Evolutionary conservation across 495 filamentous ascomycete genomes (phyloP), one percentile per base, ranked within the genome.

Genomic region (Aspergillus bridgeri): DNA sequence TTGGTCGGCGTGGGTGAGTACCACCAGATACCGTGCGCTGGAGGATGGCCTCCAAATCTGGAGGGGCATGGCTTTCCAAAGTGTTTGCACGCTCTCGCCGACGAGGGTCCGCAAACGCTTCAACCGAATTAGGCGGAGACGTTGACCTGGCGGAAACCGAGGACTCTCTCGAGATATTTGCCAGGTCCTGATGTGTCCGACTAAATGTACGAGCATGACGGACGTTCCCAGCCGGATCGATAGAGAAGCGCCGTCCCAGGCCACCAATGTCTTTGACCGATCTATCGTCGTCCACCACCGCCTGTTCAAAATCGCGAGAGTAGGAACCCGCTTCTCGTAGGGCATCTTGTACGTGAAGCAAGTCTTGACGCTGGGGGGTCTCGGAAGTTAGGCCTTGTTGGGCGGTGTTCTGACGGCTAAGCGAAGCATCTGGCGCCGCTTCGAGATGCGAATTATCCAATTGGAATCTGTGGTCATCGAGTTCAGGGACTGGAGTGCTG

Each of bases 51-150:
- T 86, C 83, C 18, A 84, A 55, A 29, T 82, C 79, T 5, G 85
- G 84, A 52, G 79, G 70, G 2, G 63, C 76, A 59, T 79, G 79
- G 71, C 86, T 89, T 58, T 82, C 84, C 42, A 86, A 55, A 3
- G 86, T 89, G 33, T 83, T 83, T 33, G 84, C 83, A 47, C 84
- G 80, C 19, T 91, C 90, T 8, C 84, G 83, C 48, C 85, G 81
- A 58, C 84, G 81, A 2, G 71, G 78, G 60, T 94, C 91, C 3
- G 93, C 95, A 70, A 98, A 98, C 17, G 94, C 94, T 70, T 97
- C 93, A 22, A 98, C 94, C 3, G 94, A 98, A 69, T 97, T 98
- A 2, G 94, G 92, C 11, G 92, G 92, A 18, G 95, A 98, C 0
- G 82, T 79, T 2, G 89, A 90, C 23, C 89, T 81, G 38, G 83